Base-by-base conservation (phyloP, 768 basidiomycete species). In the Boletus rubroflammeus region DNA sequence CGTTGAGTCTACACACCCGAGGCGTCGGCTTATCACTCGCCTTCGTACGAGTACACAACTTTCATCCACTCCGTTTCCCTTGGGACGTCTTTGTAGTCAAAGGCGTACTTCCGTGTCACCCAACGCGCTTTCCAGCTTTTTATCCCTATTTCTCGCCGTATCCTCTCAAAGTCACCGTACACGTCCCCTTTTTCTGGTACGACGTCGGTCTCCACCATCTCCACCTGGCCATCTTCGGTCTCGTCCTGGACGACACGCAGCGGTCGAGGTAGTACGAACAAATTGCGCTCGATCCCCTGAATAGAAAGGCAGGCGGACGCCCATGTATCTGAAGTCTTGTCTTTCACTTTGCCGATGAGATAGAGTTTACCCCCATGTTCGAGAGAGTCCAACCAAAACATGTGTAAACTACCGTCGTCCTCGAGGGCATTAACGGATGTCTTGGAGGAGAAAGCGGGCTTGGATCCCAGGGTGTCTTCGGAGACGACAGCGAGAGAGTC, bases 301-400 rank as follows among this genome's bases (percentile, higher is more conserved):
- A 99, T 81, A 2, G 86, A 88, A 38, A 98, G 78, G 62, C 93
- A 95, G 58, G 90, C 92, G 7, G 92, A 95, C 4, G 91, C 73
- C 83, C 87, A 95, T 8, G 76, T 65, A 44, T 55, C 50, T 3
- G 82, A 80, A 5, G 75, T 72, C 70, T 86, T 87, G 72, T 95
- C 93, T 61, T 88, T 83, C 40, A 94, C 81, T 72, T 98, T 98
- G 7, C 97, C 97, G 41, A 91, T 82, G 59, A 99, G 88, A 67
- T 92, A 88, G 4, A 99, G 75, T 55, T 81, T 83, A 15, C 94
- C 96, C 15, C 88, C 82, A 45, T 82, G 80, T 67, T 98, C 93
- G 32, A 95, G 82, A 64, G 93, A 93, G 66, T 99, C 97, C 21
- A 98, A 76, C 97, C 97, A 99, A 76, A 87, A 99, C 77, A 99